phyloP scores from a whole-genome alignment of 176 grass and related monocot genomes.

The Otatea glauca region DNA sequence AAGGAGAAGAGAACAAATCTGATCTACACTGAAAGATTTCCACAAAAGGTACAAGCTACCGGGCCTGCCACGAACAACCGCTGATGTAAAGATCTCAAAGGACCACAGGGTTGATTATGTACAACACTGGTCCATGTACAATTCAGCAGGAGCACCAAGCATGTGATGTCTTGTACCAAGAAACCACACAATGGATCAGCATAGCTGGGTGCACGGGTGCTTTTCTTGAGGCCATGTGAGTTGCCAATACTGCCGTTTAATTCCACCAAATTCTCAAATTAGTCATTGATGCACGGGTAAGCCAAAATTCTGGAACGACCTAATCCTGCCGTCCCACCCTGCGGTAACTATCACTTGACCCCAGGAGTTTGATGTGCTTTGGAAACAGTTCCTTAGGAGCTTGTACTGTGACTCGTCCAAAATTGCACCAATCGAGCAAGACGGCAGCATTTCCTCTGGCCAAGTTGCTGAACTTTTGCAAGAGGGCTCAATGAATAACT shows the following conservation, averaged over 20 bases:
- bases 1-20: conserved; percentile 37
- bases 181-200: conserved; percentile 52
- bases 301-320: conserved; percentile 88
- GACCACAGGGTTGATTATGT: conserved; percentile 66
- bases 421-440: conserved; percentile 32
- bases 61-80: conserved; percentile 59
- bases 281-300: conserved; percentile 63
- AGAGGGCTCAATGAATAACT: conserved; percentile 56
- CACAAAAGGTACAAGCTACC: conserved; percentile 60
- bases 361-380: conserved; percentile 71
- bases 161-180: conserved; percentile 80
- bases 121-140: conserved; percentile 56
- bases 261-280: conserved; percentile 31
- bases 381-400: conserved; percentile 66
- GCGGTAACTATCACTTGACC: conserved; percentile 88
- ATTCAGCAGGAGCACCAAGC: conserved; percentile 61
- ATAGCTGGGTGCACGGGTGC: conserved; percentile 51
- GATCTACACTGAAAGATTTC: conserved; percentile 60
- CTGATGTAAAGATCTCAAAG: conserved; percentile 53
- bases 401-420: conserved; percentile 65
- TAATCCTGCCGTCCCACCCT: conserved; percentile 79
- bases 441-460: conserved; percentile 88
- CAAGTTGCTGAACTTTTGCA: conserved; percentile 76
- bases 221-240: conserved; percentile 56
- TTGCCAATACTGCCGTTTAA: conserved; percentile 41